Base-by-base conservation (phyloP, 2,329 filamentous ascomycete genomes). In the Pezizomycotina sp. region DNA sequence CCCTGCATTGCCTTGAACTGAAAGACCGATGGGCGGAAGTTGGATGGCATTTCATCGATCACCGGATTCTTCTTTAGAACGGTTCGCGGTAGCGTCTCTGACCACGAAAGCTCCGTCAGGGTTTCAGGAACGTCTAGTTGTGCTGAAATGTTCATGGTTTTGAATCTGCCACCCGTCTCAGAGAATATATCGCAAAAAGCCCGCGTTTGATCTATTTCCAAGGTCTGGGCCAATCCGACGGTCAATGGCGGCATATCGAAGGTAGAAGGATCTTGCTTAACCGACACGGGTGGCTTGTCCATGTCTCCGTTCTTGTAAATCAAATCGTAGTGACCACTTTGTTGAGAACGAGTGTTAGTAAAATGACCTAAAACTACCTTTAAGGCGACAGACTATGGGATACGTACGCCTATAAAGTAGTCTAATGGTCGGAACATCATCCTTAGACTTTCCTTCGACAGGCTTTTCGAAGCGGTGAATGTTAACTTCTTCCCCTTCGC, bases 311-410 rank as follows among this genome's bases (percentile, higher is more conserved):
- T 62, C 54, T 71, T 74, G 62, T 98, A 98, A 21, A 95, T 66
- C 43, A 98, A 74, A 57, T 95, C 89, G 57, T 95, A 98, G 58
- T 95, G 89, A 42, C 81, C 82, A 26, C 70, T 74, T n/a, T n/a
- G n/a, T n/a, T n/a, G n/a, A n/a, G 47, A 13, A 32, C 27, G 30
- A 12, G 19, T 15, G 42, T 54, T 48, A 58, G 52, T 34, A 36
- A 27, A 39, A 23, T 27, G 15, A 24, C 34, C 28, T 15, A n/a
- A n/a, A n/a, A n/a, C 24, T 18, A 18, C 5, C 42, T 4, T 14
- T 5, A 7, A 27, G 15, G 3, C 45, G 12, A 21, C n/a, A 9
- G 1, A 5, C 18, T 26, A 10, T 21, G 18, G 18, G 19, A 24
- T 56, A 69, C 60, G 55, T 74, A 69, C 72, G 72, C 51, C 72